Evolutionary conservation across 192 early-diverging fungal species (phyloP).

Genomic region (Thoreauomyces humboldtii): DNA sequence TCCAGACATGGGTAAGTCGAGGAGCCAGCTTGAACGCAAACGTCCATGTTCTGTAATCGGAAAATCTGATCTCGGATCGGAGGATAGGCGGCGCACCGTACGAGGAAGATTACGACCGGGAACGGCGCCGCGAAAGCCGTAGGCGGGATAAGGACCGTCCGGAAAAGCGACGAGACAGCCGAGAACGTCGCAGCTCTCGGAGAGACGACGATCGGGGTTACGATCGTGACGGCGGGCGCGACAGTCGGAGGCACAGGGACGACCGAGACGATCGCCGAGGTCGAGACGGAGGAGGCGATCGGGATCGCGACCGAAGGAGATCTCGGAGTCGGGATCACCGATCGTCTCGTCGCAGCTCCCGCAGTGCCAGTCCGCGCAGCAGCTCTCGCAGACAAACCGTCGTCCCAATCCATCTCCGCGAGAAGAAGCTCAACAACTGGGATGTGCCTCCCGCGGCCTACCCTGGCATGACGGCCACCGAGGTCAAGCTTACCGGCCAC

Average conservation of each 20-base stretch:
- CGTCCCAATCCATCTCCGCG: slow-evolving; percentile 75
- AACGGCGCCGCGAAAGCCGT: slow-evolving; percentile 21
- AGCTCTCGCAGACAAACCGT: slow-evolving; percentile 26
- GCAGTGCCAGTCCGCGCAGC: slow-evolving; percentile 23
- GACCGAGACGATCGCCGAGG: slow-evolving; percentile 56
- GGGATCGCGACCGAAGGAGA: slow-evolving; percentile 43
- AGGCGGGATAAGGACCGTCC: slow-evolving; percentile 19
- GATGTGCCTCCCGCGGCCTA: slow-evolving; percentile 87
- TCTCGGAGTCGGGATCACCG: slow-evolving; percentile 28
- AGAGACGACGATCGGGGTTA: slow-evolving; percentile 28
- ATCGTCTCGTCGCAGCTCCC: neutral
- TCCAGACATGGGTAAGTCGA: neutral
- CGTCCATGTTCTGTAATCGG: neutral
- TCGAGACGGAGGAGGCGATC: slow-evolving; percentile 43
- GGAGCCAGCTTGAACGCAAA: neutral
- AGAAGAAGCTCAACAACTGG: slow-evolving; percentile 84
- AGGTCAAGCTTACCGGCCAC: slow-evolving; percentile 84
- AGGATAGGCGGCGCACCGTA: neutral
- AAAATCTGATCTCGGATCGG: neutral
- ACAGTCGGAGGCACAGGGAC: slow-evolving; percentile 28
- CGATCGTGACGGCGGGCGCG: slow-evolving; percentile 28
- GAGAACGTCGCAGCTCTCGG: slow-evolving; percentile 12
- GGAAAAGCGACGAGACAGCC: slow-evolving; percentile 5
- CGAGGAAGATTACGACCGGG: slow-evolving; percentile 16
- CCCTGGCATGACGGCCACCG: slow-evolving; percentile 77